Evolutionary conservation across 768 basidiomycete species (phyloP).

Genomic region (Cubamyces lactineus): DNA sequence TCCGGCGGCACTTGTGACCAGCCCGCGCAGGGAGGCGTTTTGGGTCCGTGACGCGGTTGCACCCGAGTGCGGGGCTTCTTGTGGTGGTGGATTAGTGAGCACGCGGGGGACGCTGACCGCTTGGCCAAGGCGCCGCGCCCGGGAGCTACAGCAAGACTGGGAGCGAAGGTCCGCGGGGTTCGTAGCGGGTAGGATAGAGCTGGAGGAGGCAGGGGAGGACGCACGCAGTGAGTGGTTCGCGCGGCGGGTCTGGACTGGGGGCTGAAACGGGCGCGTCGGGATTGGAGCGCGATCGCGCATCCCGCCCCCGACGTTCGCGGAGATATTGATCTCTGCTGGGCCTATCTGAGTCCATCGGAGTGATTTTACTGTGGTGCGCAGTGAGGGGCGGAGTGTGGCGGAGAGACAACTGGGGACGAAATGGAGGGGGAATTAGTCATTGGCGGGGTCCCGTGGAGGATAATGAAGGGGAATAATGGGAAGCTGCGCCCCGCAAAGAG

Average conservation of each 20-base stretch:
- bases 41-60: constrained; percentile 1
- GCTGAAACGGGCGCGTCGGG: constrained; percentile 12
- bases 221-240: background rate
- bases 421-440: constrained; percentile 9
- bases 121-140: background rate
- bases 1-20: constrained; percentile 15
- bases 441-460: constrained; percentile 1
- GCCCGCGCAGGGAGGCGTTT: background rate
- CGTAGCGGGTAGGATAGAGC: no score
- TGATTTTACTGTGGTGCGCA: background rate
- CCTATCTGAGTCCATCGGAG: background rate
- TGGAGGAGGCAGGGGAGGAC: background rate
- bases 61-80: background rate
- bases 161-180: background rate
- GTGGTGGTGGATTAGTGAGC: constrained; percentile 1
- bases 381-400: background rate
- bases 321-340: background rate
- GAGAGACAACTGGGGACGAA: no score
- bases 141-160: background rate
- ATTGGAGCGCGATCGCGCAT: constrained; percentile 18
- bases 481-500: no score
- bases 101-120: no score
- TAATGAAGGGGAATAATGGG: no score
- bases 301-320: constrained; percentile 5
- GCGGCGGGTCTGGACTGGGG: background rate